A percentile compares a stretch with the other conserved stretches of the same genome.
phyloP scores from a whole-genome alignment of 768 basidiomycete genomes.

The Arthromyces matolae region DNA sequence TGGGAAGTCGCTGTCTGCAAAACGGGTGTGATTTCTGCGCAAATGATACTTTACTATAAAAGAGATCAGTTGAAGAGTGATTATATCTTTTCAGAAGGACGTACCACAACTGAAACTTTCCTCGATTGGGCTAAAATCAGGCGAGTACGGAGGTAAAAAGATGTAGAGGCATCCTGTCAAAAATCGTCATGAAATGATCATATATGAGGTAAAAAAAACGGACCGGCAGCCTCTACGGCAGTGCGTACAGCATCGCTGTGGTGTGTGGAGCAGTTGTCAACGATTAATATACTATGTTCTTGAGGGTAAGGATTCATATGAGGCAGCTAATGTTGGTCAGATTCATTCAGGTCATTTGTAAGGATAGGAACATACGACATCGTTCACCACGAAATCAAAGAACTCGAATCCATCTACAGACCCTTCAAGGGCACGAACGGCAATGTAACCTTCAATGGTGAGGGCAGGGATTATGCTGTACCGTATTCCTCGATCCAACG shows the following conservation, averaged over 20 bases:
- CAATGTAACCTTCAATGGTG: constrained; percentile 31
- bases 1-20: constrained; percentile 15
- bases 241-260: constrained; percentile 27
- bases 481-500: constrained; percentile 24
- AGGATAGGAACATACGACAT: constrained; percentile 25
- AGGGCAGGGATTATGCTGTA: constrained; percentile 34
- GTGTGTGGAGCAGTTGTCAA: constrained; percentile 32
- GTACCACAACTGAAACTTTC: constrained; percentile 29
- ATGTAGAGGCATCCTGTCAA: constrained; percentile 16
- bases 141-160: constrained; percentile 34
- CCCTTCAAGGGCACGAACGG: constrained; percentile 27
- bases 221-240: constrained; percentile 22
- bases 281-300: background rate
- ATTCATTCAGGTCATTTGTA: background rate
- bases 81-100: background rate
- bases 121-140: constrained; percentile 34
- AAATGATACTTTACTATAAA: constrained; percentile 26
- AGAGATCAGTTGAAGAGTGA: too few species aligned
- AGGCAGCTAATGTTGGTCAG: constrained; percentile 23
- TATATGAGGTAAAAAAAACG: background rate
- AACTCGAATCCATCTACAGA: constrained; percentile 31
- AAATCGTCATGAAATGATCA: background rate
- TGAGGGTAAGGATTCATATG: constrained; percentile 32
- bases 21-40: constrained; percentile 9
- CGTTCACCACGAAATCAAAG: constrained; percentile 32